Conservation (phyloP, 768 basidiomycete species). For the Lactarius hengduanensis region DNA sequence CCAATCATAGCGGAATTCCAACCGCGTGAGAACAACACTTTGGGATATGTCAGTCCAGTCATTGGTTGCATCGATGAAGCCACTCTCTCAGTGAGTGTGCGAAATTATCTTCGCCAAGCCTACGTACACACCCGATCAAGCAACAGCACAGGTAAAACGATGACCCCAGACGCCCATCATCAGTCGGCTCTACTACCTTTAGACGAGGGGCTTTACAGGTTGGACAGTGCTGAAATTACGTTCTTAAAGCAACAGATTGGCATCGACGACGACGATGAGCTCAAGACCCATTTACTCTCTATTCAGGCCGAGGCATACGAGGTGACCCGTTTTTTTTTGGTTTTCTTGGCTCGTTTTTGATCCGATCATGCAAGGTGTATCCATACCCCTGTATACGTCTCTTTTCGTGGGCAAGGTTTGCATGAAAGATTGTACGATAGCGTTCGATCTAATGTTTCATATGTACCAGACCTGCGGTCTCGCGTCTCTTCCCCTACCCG, state of each 20-base stretch:
- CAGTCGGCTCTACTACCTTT: not conserved
- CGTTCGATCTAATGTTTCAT: not conserved
- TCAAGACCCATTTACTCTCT: conserved; percentile 35
- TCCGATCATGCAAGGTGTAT: conserved; percentile 28
- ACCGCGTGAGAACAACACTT: not conserved
- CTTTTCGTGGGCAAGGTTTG: conserved; percentile 31
- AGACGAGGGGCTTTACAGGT: conserved; percentile 14
- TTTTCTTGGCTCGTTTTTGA: not conserved
- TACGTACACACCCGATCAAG: not conserved
- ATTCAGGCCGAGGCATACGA: conserved; percentile 35
- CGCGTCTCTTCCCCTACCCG: conserved; percentile 32
- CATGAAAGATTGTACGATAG: not conserved
- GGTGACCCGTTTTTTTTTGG: conserved; percentile 26
- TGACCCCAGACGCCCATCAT: not conserved
- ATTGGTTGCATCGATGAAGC: not conserved
- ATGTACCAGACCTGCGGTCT: conserved; percentile 30
- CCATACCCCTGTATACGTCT: conserved; percentile 37
- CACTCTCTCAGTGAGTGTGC: not conserved
- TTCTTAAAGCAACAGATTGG: conserved; percentile 33
- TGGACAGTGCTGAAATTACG: conserved; percentile 24
- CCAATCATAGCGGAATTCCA: not conserved
- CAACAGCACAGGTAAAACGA: not conserved
- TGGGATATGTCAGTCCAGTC: no score
- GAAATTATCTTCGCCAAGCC: not conserved
- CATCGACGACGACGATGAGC: conserved; percentile 34